Conservation (phyloP, 441 rosid species). For the Adansonia grandidieri region DNA sequence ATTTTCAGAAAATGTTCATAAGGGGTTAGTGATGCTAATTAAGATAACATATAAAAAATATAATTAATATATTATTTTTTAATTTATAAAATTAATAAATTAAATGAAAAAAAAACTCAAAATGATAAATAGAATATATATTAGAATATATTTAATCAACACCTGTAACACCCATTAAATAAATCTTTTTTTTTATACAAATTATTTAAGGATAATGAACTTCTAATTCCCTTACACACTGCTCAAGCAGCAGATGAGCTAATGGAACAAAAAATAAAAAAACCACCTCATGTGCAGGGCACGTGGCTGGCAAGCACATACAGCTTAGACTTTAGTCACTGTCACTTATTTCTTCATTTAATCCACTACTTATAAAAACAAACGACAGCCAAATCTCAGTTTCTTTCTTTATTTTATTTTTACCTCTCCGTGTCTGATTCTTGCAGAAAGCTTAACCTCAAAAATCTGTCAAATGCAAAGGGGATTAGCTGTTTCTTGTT, state of each 20-base stretch:
- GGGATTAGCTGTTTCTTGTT: neutral
- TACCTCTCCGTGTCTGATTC: neutral
- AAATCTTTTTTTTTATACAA: neutral
- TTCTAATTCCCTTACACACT: neutral
- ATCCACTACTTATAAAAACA: neutral
- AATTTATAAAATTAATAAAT: no score
- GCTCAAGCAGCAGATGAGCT: neutral
- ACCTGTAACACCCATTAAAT: no score
- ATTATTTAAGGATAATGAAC: neutral
- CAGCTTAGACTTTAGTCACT: slow-evolving; percentile 30
- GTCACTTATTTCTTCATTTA: neutral
- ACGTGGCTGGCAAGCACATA: slow-evolving; percentile 23
- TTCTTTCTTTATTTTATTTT: slow-evolving; percentile 4
- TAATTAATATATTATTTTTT: no score
- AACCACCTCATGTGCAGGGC: slow-evolving; percentile 29
- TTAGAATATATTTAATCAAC: no score
- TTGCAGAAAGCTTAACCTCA: neutral
- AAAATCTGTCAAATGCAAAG: slow-evolving; percentile 15
- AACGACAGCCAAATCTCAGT: neutral
- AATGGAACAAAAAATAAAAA: no score
- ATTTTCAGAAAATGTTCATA: no score
- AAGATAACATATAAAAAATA: no score
- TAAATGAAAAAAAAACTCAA: no score
- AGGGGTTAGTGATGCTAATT: no score
- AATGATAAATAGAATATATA: no score